Percentiles rank a stretch among this genome's conserved stretches.
phyloP scores from a whole-genome alignment of 495 filamentous ascomycete species.

The Penicillium alfredii region DNA sequence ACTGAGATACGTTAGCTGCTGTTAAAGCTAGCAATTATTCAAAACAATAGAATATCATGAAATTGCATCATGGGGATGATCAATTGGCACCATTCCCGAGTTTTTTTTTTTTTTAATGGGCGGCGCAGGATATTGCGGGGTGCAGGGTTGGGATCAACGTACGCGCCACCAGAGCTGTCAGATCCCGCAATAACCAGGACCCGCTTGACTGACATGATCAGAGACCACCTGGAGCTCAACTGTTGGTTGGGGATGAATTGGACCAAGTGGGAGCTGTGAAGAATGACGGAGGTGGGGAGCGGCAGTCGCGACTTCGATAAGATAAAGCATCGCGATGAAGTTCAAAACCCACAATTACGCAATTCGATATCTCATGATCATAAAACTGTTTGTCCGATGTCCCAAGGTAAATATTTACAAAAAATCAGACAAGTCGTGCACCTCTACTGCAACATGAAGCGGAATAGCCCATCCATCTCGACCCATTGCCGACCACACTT shows the following conservation, averaged over 20 bases:
- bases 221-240: conserved; percentile 8
- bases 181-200: conserved; percentile 81
- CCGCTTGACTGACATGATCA: conserved; percentile 40
- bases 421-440: no score
- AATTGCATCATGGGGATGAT: no score
- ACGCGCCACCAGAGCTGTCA: conserved; percentile 85
- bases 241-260: not conserved
- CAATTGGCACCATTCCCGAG: no score
- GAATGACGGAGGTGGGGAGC: conserved; percentile 5
- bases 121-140: conserved; percentile 7
- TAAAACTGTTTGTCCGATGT: conserved; percentile 7
- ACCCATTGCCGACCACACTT: conserved; percentile 96
- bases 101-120: not conserved
- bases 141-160: conserved; percentile 31
- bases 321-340: conserved; percentile 7
- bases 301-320: conserved; percentile 12
- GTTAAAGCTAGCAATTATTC: no score
- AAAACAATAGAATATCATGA: no score
- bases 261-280: no score
- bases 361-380: conserved; percentile 13
- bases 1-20: conserved; percentile 43
- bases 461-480: conserved; percentile 88
- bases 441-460: conserved; percentile 51
- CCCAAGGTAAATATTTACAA: conserved; percentile 22
- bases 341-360: conserved; percentile 14